A percentile compares a stretch with the other conserved stretches of the same genome.
These are phyloP conservation scores for Trichophyton equinum DNA, from an alignment of 2,329 filamentous ascomycete genomes.

Conservation along the genomic window DNA sequence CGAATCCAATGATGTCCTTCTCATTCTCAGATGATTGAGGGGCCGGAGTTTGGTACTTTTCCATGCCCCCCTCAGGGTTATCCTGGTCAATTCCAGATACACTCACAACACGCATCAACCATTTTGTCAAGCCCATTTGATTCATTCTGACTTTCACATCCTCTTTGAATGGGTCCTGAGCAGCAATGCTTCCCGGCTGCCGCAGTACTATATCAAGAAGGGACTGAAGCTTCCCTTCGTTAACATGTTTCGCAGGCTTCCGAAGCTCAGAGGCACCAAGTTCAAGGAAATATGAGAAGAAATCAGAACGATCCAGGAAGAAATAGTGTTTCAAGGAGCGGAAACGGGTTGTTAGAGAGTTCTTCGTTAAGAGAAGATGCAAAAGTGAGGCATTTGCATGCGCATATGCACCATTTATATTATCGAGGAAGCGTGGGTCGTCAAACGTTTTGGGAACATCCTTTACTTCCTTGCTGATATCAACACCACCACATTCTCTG, in stretches of 20 bases:
- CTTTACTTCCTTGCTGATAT: slow-evolving; percentile 74
- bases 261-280: slow-evolving; percentile 78
- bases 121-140: slow-evolving; percentile 81
- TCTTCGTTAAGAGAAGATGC: slow-evolving; percentile 80
- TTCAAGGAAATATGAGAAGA: slow-evolving; percentile 96
- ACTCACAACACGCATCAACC: slow-evolving; percentile 89
- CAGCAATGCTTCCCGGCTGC: slow-evolving; percentile 89
- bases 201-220: slow-evolving; percentile 89
- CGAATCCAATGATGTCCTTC: slow-evolving; percentile 79
- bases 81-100: slow-evolving; percentile 92
- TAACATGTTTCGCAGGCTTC: slow-evolving; percentile 78
- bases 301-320: slow-evolving; percentile 94
- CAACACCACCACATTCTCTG: slow-evolving; percentile 88
- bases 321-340: slow-evolving; percentile 96
- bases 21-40: slow-evolving; percentile 55
- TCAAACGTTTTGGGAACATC: slow-evolving; percentile 90
- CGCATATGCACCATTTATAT: slow-evolving; percentile 88
- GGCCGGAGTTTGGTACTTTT: slow-evolving; percentile 61
- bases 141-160: slow-evolving; percentile 98
- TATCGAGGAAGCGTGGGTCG: slow-evolving; percentile 82
- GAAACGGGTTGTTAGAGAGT: slow-evolving; percentile 74
- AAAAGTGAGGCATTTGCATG: slow-evolving; percentile 90
- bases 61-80: slow-evolving; percentile 45
- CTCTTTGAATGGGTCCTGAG: slow-evolving; percentile 93
- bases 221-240: slow-evolving; percentile 85